Conservation (phyloP, 495 filamentous ascomycete species). For the Annulohypoxylon bovei region DNA sequence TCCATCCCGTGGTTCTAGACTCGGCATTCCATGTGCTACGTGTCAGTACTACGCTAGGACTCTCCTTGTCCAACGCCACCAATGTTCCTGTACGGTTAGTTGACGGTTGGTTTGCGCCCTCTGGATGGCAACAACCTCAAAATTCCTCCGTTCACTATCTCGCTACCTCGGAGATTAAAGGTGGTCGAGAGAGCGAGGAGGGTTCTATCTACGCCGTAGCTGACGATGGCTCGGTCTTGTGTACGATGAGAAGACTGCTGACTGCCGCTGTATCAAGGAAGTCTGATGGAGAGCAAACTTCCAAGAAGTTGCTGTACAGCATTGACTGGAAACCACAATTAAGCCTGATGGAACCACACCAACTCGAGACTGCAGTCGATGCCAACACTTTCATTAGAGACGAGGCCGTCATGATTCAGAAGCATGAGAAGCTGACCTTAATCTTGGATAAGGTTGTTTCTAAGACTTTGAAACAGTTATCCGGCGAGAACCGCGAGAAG, state of each 20-base stretch:
- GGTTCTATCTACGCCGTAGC: conserved; percentile 42
- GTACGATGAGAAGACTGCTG: conserved; percentile 31
- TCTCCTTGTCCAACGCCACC: conserved; percentile 31
- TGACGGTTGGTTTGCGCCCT: conserved; percentile 44
- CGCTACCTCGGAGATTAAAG: conserved; percentile 8
- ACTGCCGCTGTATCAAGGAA: conserved; percentile 35
- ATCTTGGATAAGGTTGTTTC: conserved; percentile 26
- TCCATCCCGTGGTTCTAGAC: conserved; percentile 56
- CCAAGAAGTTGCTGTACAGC: conserved; percentile 42
- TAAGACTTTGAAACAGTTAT: conserved; percentile 28
- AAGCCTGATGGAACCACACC: conserved; percentile 37
- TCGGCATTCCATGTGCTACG: conserved; percentile 49
- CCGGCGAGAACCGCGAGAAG: conserved; percentile 10
- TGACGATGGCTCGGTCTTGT: conserved; percentile 42
- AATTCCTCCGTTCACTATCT: conserved; percentile 35
- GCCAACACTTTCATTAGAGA: conserved; percentile 28
- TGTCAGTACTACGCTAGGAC: conserved; percentile 35
- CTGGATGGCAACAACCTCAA: conserved; percentile 43
- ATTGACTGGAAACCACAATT: conserved; percentile 49
- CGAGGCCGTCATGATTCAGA: conserved; percentile 25
- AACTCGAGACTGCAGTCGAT: conserved; percentile 27
- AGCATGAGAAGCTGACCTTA: conserved; percentile 28
- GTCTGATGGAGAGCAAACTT: background rate
- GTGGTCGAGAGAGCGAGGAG: conserved; percentile 22
- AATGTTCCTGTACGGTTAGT: conserved; percentile 40